Base-by-base conservation (phyloP, 2,329 filamentous ascomycete genomes). In the Hypoxylon sp. region DNA sequence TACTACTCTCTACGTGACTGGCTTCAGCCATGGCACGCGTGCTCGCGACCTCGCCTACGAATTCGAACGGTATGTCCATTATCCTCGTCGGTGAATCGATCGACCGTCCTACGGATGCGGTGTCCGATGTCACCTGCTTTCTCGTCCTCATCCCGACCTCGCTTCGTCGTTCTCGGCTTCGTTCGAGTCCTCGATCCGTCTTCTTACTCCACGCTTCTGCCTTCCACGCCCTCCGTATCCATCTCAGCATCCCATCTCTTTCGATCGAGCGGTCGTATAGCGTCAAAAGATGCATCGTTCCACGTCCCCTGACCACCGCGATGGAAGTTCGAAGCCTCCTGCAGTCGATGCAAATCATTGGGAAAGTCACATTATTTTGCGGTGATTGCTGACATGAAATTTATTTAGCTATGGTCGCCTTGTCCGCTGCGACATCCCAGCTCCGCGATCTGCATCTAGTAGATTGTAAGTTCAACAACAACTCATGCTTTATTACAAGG, bases 21-120 rank as follows among this genome's bases (percentile, higher is more conserved):
- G 96, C 88, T 99, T 99, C 84, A 97, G 95, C 89, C 94, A 97
- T 84, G 94, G 95, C 82, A 98, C 95, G 82, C 93, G 96, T 87
- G 94, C 96, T 82, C 93, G 96, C 90, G 94, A 99, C 87, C 93
- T 98, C 82, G 94, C 95, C 86, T 98, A 97, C 92, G 95, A 98
- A 88, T 98, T 98, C 92, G 95, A 98, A 94, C 94, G 95, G 93
- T 98, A 97, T 90, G 94, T 97, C 87, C 86, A 50, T 85, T 83
- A 84, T 80, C 82, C 80, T 80, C 80, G 79, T 82, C 84, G 82
- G 83, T 82, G 79, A 80, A 82, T 78, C 78, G 78, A 78, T 76
- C 78, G 79, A 76, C 79, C 80, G 80, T 80, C 82, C 81, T 79
- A 77, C 80, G 79, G 77, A 81, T 78, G 76, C 79, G 79, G 78